Evolutionary conservation across 345 rosid genomes (phyloP).

Genomic region (Euphorbia peplus): DNA sequence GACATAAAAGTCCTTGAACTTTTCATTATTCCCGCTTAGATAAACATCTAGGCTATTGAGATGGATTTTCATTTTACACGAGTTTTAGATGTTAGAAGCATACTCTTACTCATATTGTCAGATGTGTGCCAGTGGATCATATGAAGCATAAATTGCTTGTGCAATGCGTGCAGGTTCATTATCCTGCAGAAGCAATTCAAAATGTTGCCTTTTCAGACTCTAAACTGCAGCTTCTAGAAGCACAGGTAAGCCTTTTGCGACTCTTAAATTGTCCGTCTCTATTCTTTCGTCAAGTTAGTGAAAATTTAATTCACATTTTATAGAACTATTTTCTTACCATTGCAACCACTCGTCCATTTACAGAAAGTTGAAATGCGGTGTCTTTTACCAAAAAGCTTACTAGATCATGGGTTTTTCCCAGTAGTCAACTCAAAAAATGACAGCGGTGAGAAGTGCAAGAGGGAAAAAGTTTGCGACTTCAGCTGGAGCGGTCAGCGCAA

Average conservation of each 20-base stretch:
- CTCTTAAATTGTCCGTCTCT: not conserved
- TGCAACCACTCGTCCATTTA: too few species aligned
- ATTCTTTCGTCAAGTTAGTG: too few species aligned
- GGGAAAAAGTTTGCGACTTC: slow-evolving; percentile 39
- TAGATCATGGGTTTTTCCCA: slow-evolving; percentile 64
- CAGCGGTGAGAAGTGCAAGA: slow-evolving; percentile 23
- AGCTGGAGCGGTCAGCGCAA: slow-evolving; percentile 94
- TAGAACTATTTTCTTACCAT: not conserved
- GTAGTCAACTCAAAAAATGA: slow-evolving; percentile 31
- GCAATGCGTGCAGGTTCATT: slow-evolving; percentile 58
- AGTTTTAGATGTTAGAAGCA: not conserved
- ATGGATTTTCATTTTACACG: not conserved
- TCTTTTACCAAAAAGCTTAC: slow-evolving; percentile 64
- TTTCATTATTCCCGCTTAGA: too few species aligned
- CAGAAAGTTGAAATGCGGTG: slow-evolving; percentile 85
- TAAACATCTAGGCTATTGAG: not conserved
- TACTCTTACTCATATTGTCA: too few species aligned
- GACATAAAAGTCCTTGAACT: too few species aligned
- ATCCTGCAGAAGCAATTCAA: slow-evolving; percentile 81
- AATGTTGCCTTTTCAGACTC: slow-evolving; percentile 61
- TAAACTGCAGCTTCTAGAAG: slow-evolving; percentile 78
- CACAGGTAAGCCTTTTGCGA: slow-evolving; percentile 50
- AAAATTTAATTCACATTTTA: too few species aligned
- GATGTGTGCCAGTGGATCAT: not conserved
- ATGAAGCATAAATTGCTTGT: not conserved